These are phyloP conservation scores for Apiospora sp. DNA, from an alignment of 2,329 filamentous ascomycete species.

Conservation along the genomic window DNA sequence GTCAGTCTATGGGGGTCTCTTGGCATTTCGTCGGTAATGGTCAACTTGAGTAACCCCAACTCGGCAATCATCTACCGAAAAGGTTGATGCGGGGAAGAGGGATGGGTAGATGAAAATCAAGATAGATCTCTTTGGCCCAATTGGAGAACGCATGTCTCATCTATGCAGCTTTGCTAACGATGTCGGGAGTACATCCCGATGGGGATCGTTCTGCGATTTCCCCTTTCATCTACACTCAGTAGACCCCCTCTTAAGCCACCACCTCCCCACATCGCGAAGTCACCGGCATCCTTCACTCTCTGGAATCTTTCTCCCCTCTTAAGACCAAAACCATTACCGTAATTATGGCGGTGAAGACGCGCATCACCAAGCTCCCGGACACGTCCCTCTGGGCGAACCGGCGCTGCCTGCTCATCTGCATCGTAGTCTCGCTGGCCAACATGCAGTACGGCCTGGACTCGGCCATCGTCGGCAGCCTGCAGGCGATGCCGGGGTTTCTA, in stretches of 20 bases:
- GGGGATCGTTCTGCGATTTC: background rate
- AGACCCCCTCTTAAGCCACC: background rate
- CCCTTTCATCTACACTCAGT: background rate
- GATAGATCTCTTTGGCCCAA: background rate
- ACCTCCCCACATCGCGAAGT: background rate
- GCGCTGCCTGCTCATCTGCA: slow-evolving; percentile 56
- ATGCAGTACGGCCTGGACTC: slow-evolving; percentile 62
- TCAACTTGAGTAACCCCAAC: background rate
- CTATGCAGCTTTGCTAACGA: background rate
- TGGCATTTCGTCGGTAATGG: background rate
- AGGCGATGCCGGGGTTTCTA: slow-evolving; percentile 60
- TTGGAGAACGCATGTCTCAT: background rate
- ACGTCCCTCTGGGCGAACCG: slow-evolving; percentile 49
- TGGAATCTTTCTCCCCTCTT: background rate
- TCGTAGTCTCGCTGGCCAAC: slow-evolving; percentile 54
- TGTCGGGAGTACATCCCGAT: slow-evolving; percentile 6
- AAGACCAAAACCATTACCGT: background rate
- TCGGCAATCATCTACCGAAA: slow-evolving; percentile 13
- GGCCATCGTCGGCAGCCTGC: slow-evolving; percentile 52
- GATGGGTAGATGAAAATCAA: background rate
- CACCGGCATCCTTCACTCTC: background rate
- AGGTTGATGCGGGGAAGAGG: slow-evolving; percentile 12
- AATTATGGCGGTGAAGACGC: background rate
- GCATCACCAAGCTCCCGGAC: slow-evolving; percentile 36
- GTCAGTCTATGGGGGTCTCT: background rate